These are phyloP conservation scores for Sequoia sempervirens DNA, from an alignment of 75 land plant species.

Conservation along the genomic window DNA sequence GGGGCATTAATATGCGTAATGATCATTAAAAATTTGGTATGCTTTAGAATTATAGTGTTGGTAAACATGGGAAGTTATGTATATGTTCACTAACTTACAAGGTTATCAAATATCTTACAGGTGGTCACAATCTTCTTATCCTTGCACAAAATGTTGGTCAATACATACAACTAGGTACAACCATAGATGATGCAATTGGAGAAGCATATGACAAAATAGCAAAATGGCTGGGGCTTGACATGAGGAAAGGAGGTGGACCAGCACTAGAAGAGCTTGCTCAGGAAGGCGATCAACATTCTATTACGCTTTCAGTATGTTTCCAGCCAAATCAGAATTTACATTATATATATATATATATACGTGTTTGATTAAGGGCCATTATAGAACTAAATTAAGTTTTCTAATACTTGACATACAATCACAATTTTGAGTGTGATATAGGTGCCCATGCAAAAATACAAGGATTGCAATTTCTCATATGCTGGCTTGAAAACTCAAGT, in stretches of 20 bases:
- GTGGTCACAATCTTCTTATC: conserved; percentile 96
- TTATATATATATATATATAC: no score
- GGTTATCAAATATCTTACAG: conserved; percentile 22
- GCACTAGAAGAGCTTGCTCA: conserved; percentile 89
- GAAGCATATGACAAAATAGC: conserved; percentile 99
- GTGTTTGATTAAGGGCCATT: not conserved
- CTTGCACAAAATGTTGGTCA: conserved; percentile 87
- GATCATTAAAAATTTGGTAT: not conserved
- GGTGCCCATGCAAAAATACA: conserved; percentile 83
- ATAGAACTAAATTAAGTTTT: not conserved
- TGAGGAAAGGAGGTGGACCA: conserved; percentile 94
- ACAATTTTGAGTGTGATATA: conserved; percentile 13
- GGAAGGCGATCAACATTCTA: conserved; percentile 73
- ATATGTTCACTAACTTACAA: not conserved
- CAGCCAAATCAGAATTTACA: not conserved
- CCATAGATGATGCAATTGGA: conserved; percentile 99
- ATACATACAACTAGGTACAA: conserved; percentile 94
- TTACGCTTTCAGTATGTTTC: conserved; percentile 68
- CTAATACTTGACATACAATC: not conserved
- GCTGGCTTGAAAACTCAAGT: conserved; percentile 99
- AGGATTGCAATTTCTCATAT: conserved; percentile 94
- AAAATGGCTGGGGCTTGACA: conserved; percentile 93
- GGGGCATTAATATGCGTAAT: not conserved
- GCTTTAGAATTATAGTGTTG: not conserved
- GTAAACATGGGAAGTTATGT: not conserved